A percentile compares a stretch with the other conserved stretches of the same genome.
These are phyloP conservation scores for Amanita pallidorosea DNA, from an alignment of 768 basidiomycete species.

Conservation along the genomic window DNA sequence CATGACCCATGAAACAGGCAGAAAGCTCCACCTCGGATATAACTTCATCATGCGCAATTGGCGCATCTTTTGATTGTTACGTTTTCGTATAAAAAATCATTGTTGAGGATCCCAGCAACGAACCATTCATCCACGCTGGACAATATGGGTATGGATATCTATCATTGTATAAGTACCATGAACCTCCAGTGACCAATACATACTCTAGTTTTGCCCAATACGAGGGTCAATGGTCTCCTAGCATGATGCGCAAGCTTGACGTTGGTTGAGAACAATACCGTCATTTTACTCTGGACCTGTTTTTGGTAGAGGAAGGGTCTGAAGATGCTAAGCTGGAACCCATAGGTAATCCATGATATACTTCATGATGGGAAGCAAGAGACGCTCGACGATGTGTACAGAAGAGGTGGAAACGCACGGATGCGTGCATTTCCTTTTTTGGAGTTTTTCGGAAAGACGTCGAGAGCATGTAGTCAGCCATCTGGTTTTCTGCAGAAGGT, in stretches of 20 bases:
- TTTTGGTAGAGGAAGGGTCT: conserved; percentile 10
- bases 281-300: conserved; percentile 21
- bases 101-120: conserved; percentile 81
- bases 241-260: conserved; percentile 23
- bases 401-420: no score
- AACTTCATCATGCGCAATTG: conserved; percentile 39
- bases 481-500: no score
- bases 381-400: no score
- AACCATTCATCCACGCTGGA: conserved; percentile 82
- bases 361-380: no score
- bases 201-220: conserved; percentile 42
- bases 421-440: no score
- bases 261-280: conserved; percentile 24
- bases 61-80: conserved; percentile 37
- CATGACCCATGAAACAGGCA: conserved; percentile 74
- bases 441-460: no score
- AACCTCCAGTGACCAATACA: conserved; percentile 14
- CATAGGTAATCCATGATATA: conserved; percentile 24
- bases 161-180: conserved; percentile 4
- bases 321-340: conserved; percentile 13
- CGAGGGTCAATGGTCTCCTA: conserved; percentile 38
- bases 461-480: no score
- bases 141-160: conserved; percentile 85
- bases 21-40: conserved; percentile 71
- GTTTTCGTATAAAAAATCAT: conserved; percentile 71